Evolutionary conservation across 768 basidiomycete species (phyloP), one percentile per base, ranked within the genome.

Genomic region (Coprinellus micaceus): DNA sequence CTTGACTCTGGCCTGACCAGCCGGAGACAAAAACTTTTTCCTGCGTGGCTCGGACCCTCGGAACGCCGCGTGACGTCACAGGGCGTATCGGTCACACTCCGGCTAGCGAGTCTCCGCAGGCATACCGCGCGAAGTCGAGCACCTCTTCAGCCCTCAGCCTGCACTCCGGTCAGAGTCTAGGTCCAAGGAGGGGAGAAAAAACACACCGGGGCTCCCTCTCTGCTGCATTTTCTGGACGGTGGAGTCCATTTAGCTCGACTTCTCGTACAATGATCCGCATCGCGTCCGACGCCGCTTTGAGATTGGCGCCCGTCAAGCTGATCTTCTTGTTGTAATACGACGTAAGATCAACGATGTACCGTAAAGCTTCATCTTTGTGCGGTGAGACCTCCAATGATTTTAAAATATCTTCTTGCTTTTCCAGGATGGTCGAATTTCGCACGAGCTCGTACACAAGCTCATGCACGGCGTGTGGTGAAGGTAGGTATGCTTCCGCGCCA

Each of bases 391-490:
- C 70, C 2, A 84, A 62, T 10, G 71, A 66, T 44, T 78, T 73
- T 26, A 86, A 66, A 24, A 84, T 66, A 0, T 60, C 61, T 28
- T 64, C 57, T 59, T 86, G 83, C 56, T 77, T 82, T 50, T 72
- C 73, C 29, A 88, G 64, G 36, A 74, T 66, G 2, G 72, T 60
- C 4, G 80, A 73, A 4, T 82, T 83, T 19, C 85, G 79, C 21
- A 87, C 79, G 19, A 88, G 72, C 60, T 89, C 85, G 58, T 89
- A 88, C 53, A 88, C 76, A 24, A 88, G 72, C 52, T 83, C 81
- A 57, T 88, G 83, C 4, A 83, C 56, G 9, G 82, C 77, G 22
- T 68, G 67, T 4, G 87, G 77, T 19, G 77, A 75, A 1, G 84
- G 81, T 6, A 88, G 66, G 58, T 83, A 75, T 2, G 65, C 61